A percentile compares a stretch with the other conserved stretches of the same genome.
These are phyloP conservation scores for Ophiostoma sp. DNA, from an alignment of 2,329 filamentous ascomycete species.

Conservation along the genomic window DNA sequence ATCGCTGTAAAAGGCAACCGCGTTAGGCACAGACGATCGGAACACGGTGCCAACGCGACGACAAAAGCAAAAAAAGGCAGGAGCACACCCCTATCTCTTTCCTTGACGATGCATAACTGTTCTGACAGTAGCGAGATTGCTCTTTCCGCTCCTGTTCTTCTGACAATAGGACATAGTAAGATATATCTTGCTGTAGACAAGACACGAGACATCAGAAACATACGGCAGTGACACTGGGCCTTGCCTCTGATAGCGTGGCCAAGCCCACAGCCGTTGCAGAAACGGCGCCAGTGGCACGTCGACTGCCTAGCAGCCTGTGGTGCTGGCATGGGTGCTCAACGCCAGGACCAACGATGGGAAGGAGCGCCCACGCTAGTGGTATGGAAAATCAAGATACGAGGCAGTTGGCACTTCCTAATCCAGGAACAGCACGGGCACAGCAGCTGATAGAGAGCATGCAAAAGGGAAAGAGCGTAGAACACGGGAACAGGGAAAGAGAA, in stretches of 20 bases:
- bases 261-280: conserved; percentile 2
- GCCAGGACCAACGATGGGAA: neutral
- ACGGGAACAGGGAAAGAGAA: neutral
- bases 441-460: too few relatives aligned
- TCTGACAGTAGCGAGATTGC: conserved; percentile 1
- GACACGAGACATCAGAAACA: neutral
- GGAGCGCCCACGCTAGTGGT: neutral
- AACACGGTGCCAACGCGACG: neutral
- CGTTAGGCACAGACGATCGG: too few relatives aligned
- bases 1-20: too few relatives aligned
- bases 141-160: neutral
- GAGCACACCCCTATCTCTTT: neutral
- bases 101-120: neutral
- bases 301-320: too few relatives aligned
- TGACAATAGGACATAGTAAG: neutral
- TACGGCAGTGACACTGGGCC: neutral
- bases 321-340: neutral
- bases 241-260: neutral
- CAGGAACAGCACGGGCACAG: neutral
- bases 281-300: neutral
- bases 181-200: neutral
- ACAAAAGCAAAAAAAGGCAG: neutral
- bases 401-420: neutral
- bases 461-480: neutral
- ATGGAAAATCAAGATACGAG: neutral